Evolutionary conservation across 257 asterid species (phyloP).

Genomic region (Nicotiana attenuata): DNA sequence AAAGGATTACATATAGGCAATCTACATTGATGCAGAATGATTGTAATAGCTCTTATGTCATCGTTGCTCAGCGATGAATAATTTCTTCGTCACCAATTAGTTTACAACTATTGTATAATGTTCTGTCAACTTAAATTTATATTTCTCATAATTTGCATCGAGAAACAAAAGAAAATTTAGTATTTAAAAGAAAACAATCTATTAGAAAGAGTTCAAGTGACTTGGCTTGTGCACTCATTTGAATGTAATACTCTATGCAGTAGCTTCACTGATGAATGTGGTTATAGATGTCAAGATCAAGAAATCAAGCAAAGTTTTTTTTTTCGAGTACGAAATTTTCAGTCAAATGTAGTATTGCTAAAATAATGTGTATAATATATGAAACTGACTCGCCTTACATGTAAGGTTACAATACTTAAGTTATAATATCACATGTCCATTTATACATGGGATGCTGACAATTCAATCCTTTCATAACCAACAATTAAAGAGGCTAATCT

Average conservation of each 20-base stretch:
- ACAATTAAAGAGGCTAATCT: background rate
- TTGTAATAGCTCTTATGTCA: no score
- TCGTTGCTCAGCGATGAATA: no score
- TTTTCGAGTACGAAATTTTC: background rate
- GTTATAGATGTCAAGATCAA: background rate
- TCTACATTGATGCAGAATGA: no score
- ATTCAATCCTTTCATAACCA: no score
- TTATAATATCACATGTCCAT: background rate
- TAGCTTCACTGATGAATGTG: background rate
- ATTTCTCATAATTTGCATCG: background rate
- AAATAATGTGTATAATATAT: background rate
- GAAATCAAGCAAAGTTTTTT: background rate
- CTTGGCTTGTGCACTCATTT: background rate
- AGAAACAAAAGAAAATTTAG: background rate
- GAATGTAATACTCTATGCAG: background rate
- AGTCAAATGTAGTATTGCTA: background rate
- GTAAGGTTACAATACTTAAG: background rate
- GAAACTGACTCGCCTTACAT: background rate
- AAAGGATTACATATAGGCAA: no score
- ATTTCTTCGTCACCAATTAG: no score
- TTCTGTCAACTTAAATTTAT: no score
- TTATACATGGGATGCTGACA: background rate
- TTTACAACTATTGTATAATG: background rate
- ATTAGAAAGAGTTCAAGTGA: background rate
- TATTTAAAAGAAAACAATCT: background rate